A percentile compares a stretch with the other conserved stretches of the same genome.
These are phyloP conservation scores for Fusarium napiforme DNA, from an alignment of 2,329 filamentous ascomycete species.

Conservation along the genomic window DNA sequence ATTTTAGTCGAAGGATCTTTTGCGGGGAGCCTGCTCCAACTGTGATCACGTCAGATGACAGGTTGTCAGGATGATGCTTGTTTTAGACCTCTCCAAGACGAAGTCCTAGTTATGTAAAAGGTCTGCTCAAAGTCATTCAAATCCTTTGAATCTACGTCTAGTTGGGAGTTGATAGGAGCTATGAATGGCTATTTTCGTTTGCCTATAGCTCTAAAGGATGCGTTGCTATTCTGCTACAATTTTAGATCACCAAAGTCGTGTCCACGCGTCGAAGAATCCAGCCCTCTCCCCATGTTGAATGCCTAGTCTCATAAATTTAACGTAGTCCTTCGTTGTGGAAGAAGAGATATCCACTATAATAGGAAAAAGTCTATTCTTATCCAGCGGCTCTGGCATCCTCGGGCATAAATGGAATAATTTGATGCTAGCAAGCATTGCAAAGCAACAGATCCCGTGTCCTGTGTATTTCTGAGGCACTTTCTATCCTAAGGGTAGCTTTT, in stretches of 20 bases:
- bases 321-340: too few relatives aligned
- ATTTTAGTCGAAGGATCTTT: not conserved
- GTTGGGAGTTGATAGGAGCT: fast-evolving
- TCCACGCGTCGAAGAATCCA: not conserved
- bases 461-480: too few relatives aligned
- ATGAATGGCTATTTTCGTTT: not conserved
- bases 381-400: not conserved
- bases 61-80: not conserved
- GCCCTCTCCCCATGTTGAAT: too few relatives aligned
- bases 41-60: conserved; percentile 3
- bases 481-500: too few relatives aligned
- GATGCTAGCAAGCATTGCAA: not conserved
- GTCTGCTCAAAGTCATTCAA: fast-evolving
- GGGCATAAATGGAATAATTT: not conserved
- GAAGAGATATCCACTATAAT: too few relatives aligned
- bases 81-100: not conserved
- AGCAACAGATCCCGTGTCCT: too few relatives aligned
- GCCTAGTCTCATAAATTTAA: too few relatives aligned
- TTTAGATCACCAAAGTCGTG: not conserved
- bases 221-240: not conserved
- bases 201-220: too few relatives aligned
- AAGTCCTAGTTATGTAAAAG: too few relatives aligned
- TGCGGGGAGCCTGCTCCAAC: not conserved
- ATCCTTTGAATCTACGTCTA: too few relatives aligned
- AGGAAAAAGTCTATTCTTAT: not conserved